Evolutionary conservation across 495 filamentous ascomycete genomes (phyloP).

Genomic region (Penicillium odoratum): DNA sequence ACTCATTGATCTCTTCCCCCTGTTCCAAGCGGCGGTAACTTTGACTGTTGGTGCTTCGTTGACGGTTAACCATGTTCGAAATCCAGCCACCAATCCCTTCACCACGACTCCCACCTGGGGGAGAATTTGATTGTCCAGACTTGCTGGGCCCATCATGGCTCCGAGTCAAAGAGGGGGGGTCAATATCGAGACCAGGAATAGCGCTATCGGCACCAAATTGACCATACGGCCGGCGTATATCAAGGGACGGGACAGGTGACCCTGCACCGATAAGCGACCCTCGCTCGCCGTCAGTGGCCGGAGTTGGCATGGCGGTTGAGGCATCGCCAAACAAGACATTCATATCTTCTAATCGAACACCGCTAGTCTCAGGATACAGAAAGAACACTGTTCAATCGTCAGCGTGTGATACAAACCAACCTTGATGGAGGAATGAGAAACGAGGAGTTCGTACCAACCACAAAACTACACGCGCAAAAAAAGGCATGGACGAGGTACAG

Average conservation of each 20-base stretch:
- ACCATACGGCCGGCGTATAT: conserved; percentile 59
- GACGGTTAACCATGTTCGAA: conserved; percentile 59
- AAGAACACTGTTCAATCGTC: conserved; percentile 71
- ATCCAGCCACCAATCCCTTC: conserved; percentile 73
- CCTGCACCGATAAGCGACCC: conserved; percentile 69
- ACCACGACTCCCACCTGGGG: conserved; percentile 29
- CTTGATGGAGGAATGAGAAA: not conserved
- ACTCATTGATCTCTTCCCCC: conserved; percentile 52
- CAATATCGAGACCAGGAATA: conserved; percentile 72
- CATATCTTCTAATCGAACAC: conserved; percentile 96
- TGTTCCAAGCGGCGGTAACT: conserved; percentile 68
- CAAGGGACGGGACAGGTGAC: conserved; percentile 78
- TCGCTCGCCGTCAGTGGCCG: conserved; percentile 66
- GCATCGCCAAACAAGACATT: conserved; percentile 86
- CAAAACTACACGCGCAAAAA: conserved; percentile 94
- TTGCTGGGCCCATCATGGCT: conserved; percentile 48
- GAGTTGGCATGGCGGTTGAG: conserved; percentile 73
- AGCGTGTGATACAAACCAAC: not conserved
- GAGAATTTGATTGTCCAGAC: conserved; percentile 32
- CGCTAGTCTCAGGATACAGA: conserved; percentile 94
- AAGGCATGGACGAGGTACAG: conserved; percentile 95
- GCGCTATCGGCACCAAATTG: conserved; percentile 57
- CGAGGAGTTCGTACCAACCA: conserved; percentile 70
- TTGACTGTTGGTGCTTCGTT: conserved; percentile 43
- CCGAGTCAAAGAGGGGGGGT: conserved; percentile 56